Evolutionary conservation across 768 basidiomycete genomes (phyloP), one percentile per base, ranked within the genome.

Genomic region (Termitomyces sp.): DNA sequence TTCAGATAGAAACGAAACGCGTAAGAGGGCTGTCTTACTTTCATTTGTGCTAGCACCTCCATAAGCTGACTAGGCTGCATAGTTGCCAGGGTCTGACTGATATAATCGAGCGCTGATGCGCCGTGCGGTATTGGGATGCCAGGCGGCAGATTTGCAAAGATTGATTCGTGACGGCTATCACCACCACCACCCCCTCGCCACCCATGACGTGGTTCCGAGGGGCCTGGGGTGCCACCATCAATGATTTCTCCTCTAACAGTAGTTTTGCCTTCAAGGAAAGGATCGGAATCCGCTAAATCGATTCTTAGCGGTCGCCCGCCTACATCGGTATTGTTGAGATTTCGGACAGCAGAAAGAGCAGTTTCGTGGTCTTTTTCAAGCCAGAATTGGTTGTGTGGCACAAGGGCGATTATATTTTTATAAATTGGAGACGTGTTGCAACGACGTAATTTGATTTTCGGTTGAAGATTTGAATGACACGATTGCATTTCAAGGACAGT

Each of bases 21-120:
- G 54, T 55, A 41, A 64, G 63, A 50, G 55, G 18, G 60, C 53
- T 49, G 52, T 72, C 95, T 67, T 69, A 95, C 97, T 87, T 98
- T 98, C 90, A 96, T 95, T 71, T 97, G 93, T n/a, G 90, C 90
- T 63, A 99, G 76, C 9, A 98, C 89, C 72, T 99, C 96, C 73
- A 95, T 85, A 61, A 96, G 76, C 67, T 96, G 92, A 40, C 76
- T 79, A 0, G 93, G 92, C 54, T 84, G 83, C 78, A 96, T 90
- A 30, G 77, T 84, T 43, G 90, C 95, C 46, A 99, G 79, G 3
- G 87, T 89, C 67, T 89, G 83, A 68, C 84, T 92, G 68, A 98
- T 98, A 55, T 80, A 79, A 69, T 98, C 95, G 57, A 91, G 77
- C 8, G 89, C 75, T 18, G 82, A 85, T 41, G 81, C 76, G 20